phyloP scores from a whole-genome alignment of 306 rosid species.

The Senna siamea region DNA sequence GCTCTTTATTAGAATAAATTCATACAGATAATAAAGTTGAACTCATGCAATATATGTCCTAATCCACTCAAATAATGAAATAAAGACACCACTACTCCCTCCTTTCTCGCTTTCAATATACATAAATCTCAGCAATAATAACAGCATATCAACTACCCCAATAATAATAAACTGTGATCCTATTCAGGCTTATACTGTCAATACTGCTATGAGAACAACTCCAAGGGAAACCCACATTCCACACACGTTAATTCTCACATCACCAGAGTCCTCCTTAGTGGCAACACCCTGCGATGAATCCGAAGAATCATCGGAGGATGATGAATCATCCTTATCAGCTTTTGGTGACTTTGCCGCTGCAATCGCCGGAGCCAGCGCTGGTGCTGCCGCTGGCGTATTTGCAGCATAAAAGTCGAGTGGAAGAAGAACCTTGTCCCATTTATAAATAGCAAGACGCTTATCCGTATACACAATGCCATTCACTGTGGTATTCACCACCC shows the following conservation, averaged over 20 bases:
- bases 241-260: neutral
- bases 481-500: constrained; percentile 68
- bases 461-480: constrained; percentile 62
- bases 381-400: constrained; percentile 33
- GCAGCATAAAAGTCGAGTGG: constrained; percentile 55
- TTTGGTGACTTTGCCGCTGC: constrained; percentile 18
- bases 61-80: too few relatives aligned
- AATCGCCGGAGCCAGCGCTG: constrained; percentile 26
- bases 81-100: neutral
- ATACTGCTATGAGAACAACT: constrained; percentile 8
- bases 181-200: neutral
- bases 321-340: constrained; percentile 35
- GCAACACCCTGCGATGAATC: constrained; percentile 34
- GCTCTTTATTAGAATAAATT: neutral
- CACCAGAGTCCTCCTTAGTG: constrained; percentile 13
- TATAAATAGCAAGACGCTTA: constrained; percentile 65
- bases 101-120: constrained; percentile 51
- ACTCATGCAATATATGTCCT: too few relatives aligned
- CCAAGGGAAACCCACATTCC: constrained; percentile 38
- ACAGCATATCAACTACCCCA: constrained; percentile 66
- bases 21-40: neutral
- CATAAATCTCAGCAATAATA: neutral
- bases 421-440: constrained; percentile 61
- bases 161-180: constrained; percentile 2
- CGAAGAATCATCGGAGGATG: constrained; percentile 18